Percentiles rank a stretch among this genome's conserved stretches.
phyloP scores from a whole-genome alignment of 2,329 filamentous ascomycete species.

The Aspergillus brunneoviolaceus region DNA sequence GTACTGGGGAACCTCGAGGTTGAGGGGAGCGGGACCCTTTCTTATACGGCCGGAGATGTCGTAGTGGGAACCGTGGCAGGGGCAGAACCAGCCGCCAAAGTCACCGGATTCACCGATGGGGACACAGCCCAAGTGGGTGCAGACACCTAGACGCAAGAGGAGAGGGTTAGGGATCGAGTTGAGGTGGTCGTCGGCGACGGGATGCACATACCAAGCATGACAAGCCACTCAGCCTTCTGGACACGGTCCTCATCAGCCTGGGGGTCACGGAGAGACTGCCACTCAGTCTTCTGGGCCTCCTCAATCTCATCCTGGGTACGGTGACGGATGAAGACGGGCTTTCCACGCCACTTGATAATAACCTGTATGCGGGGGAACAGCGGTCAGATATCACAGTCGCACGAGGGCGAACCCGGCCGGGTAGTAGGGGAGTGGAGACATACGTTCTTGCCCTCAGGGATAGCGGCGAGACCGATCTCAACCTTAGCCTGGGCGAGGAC shows the following conservation, averaged over 20 bases:
- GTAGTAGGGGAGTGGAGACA: slow-evolving; percentile 37
- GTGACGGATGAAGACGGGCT: slow-evolving; percentile 99
- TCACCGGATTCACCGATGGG: slow-evolving; percentile 98
- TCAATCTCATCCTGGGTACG: slow-evolving; percentile 90
- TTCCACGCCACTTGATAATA: slow-evolving; percentile 99
- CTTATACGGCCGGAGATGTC: slow-evolving; percentile 98
- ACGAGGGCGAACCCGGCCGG: not conserved
- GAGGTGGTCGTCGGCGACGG: not conserved
- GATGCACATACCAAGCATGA: slow-evolving; percentile 79
- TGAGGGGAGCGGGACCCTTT: slow-evolving; percentile 94
- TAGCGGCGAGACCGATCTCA: slow-evolving; percentile 86
- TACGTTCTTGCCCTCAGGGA: slow-evolving; percentile 99
- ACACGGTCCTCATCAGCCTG: slow-evolving; percentile 89
- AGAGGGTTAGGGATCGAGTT: not conserved
- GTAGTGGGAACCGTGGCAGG: slow-evolving; percentile 99
- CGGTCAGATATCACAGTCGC: slow-evolving; percentile 10
- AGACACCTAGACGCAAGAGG: slow-evolving; percentile 66
- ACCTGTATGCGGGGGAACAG: slow-evolving; percentile 58
- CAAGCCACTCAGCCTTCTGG: slow-evolving; percentile 96
- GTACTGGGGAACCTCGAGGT: slow-evolving; percentile 92
- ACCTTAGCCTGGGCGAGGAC: slow-evolving; percentile 99
- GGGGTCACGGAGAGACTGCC: slow-evolving; percentile 83
- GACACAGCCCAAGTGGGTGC: slow-evolving; percentile 98
- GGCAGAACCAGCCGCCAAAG: slow-evolving; percentile 99
- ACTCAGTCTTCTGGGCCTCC: slow-evolving; percentile 85